Percentiles rank a stretch among this genome's conserved stretches.
These are phyloP conservation scores for Hypoxylon sp. DNA, from an alignment of 2,329 filamentous ascomycete genomes.

Conservation along the genomic window DNA sequence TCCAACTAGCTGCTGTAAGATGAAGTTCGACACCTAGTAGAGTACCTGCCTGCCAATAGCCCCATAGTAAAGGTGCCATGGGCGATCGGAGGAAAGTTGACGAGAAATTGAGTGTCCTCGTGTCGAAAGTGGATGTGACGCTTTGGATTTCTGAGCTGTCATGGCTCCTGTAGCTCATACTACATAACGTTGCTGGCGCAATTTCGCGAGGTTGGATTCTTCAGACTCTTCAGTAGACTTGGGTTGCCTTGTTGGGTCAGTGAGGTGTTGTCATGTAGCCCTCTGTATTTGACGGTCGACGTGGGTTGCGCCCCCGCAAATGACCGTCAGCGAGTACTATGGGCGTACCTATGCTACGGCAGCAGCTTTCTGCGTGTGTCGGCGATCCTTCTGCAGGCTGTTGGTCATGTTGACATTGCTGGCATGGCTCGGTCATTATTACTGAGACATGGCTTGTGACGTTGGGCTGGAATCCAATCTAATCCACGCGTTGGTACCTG, in stretches of 20 bases:
- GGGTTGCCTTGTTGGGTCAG: conserved; percentile 18
- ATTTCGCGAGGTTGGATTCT: not conserved
- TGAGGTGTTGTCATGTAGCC: conserved; percentile 5
- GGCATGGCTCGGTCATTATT: conserved; percentile 34
- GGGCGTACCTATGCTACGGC: not conserved
- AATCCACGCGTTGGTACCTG: conserved; percentile 43
- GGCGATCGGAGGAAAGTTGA: conserved; percentile 11
- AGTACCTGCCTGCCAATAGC: conserved; percentile 14
- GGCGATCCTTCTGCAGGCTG: conserved; percentile 45
- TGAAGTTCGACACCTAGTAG: conserved; percentile 27
- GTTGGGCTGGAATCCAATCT: conserved; percentile 45
- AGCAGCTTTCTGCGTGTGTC: conserved; percentile 39
- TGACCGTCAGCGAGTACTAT: conserved; percentile 24
- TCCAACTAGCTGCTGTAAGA: conserved; percentile 23
- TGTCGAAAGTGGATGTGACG: conserved; percentile 29
- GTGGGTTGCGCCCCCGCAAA: conserved; percentile 32
- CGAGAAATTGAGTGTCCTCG: conserved; percentile 21
- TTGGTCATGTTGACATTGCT: conserved; percentile 42
- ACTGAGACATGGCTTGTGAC: conserved; percentile 41
- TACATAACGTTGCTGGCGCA: conserved; percentile 15
- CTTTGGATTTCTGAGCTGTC: conserved; percentile 28
- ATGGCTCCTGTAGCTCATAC: conserved; percentile 14
- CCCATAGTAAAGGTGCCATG: conserved; percentile 12
- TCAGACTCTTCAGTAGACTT: not conserved
- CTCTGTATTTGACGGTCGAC: conserved; percentile 5